Percentiles rank a stretch among this genome's conserved stretches.
phyloP scores from a whole-genome alignment of 352 stramenopile genomes.

The Globisporangium yorkense region DNA sequence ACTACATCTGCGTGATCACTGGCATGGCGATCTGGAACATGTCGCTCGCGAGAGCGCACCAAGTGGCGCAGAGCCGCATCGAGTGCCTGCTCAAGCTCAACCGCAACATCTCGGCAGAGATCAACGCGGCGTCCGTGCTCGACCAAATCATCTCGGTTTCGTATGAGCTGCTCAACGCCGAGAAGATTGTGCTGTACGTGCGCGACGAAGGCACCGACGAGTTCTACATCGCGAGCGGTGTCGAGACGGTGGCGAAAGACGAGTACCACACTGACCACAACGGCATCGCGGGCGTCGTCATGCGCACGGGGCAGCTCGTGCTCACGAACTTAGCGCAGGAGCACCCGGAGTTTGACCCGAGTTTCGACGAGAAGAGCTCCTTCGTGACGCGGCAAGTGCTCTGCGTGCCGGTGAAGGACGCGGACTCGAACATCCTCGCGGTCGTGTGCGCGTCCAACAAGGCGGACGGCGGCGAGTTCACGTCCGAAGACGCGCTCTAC shows the following conservation, averaged over 20 bases:
- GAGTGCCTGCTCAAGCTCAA: constrained; percentile 64
- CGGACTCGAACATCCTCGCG: constrained; percentile 23
- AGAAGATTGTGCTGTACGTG: constrained; percentile 48
- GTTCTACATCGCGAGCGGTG: constrained; percentile 53
- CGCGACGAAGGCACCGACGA: constrained; percentile 52
- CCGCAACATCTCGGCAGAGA: constrained; percentile 57
- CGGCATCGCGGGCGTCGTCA: constrained; percentile 39
- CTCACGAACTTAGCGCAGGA: constrained; percentile 62
- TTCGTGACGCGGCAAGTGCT: constrained; percentile 45
- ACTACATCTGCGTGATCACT: constrained; percentile 33
- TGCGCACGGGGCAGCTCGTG: constrained; percentile 54
- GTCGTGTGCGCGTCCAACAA: constrained; percentile 57
- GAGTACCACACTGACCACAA: constrained; percentile 33
- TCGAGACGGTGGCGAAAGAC: constrained; percentile 59
- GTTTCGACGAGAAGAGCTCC: constrained; percentile 57
- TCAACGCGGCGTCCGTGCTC: constrained; percentile 55
- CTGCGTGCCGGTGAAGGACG: constrained; percentile 31
- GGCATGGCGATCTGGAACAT: constrained; percentile 64
- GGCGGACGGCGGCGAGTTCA: constrained; percentile 64
- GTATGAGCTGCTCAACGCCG: constrained; percentile 57
- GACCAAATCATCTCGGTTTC: constrained; percentile 68
- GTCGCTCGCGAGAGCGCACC: constrained; percentile 53
- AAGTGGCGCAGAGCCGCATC: constrained; percentile 56
- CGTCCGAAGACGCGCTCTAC: constrained; percentile 57
- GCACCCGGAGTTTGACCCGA: constrained; percentile 59